These are phyloP conservation scores for Miscanthus sacchariflorus DNA, from an alignment of 202 grass and related monocot genomes.

Conservation along the genomic window DNA sequence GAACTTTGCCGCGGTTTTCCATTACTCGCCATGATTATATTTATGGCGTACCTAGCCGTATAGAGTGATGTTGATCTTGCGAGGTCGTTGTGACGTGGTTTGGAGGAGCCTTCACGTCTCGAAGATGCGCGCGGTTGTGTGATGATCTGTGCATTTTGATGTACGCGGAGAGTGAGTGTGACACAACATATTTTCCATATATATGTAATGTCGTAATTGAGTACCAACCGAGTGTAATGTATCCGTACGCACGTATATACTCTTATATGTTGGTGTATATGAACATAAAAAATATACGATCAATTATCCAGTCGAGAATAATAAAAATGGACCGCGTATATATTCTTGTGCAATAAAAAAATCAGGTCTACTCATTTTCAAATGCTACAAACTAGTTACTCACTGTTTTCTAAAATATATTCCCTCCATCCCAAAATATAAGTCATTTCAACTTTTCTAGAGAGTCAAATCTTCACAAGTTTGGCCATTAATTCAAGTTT, in stretches of 20 bases:
- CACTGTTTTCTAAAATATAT: no score
- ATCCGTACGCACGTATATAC: background rate
- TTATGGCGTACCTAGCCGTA: background rate
- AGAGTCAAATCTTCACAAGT: no score
- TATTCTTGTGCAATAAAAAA: background rate
- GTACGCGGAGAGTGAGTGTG: background rate
- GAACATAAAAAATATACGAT: background rate
- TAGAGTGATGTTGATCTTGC: background rate
- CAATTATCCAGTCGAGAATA: background rate
- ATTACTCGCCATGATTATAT: conserved; percentile 33
- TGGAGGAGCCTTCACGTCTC: background rate
- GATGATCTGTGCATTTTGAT: background rate
- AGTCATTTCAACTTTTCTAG: no score
- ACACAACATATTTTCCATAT: background rate
- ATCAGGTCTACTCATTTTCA: no score
- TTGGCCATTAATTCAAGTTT: no score
- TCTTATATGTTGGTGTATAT: background rate
- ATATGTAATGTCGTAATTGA: background rate
- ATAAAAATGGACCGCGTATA: background rate
- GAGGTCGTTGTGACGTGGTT: background rate
- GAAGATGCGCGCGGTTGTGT: background rate
- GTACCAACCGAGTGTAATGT: background rate
- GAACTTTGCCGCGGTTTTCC: conserved; percentile 45
- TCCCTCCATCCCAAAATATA: no score
- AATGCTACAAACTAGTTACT: no score